phyloP scores from a whole-genome alignment of 148 eudicot species.

The Euryodendron excelsum region DNA sequence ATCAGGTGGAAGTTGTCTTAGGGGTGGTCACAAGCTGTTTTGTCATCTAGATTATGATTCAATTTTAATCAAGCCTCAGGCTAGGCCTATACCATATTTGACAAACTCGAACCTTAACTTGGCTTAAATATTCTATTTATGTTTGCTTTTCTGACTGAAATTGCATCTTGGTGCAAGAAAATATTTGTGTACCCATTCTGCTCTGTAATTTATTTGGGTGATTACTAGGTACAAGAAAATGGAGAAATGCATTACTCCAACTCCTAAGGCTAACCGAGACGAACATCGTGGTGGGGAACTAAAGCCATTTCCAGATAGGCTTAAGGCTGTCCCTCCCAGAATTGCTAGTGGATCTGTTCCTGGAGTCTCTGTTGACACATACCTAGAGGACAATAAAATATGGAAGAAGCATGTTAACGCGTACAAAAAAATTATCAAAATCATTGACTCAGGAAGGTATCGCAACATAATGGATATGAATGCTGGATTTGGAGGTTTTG shows the following conservation, averaged over 20 bases:
- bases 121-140: neutral
- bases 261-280: constrained; percentile 26
- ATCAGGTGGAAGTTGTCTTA: neutral
- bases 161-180: neutral
- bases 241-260: constrained; percentile 81
- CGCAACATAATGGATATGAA: constrained; percentile 99
- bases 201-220: neutral
- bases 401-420: constrained; percentile 90
- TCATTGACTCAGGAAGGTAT: constrained; percentile 85
- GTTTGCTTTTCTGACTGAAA: neutral
- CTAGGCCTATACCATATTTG: neutral
- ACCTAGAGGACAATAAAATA: constrained; percentile 55
- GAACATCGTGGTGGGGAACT: constrained; percentile 37
- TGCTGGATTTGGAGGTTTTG: constrained; percentile 94
- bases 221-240: constrained; percentile 91
- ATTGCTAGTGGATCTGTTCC: constrained; percentile 71
- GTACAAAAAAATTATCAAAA: constrained; percentile 66
- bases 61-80: neutral
- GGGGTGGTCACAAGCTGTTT: neutral
- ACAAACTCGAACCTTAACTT: neutral
- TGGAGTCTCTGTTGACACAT: constrained; percentile 68
- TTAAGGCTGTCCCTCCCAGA: constrained; percentile 79
- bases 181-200: neutral
- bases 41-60: neutral
- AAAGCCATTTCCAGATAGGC: constrained; percentile 85